Evolutionary conservation across 192 early-diverging fungal species (phyloP).

Genomic region (Gamsiella multidivaricata): DNA sequence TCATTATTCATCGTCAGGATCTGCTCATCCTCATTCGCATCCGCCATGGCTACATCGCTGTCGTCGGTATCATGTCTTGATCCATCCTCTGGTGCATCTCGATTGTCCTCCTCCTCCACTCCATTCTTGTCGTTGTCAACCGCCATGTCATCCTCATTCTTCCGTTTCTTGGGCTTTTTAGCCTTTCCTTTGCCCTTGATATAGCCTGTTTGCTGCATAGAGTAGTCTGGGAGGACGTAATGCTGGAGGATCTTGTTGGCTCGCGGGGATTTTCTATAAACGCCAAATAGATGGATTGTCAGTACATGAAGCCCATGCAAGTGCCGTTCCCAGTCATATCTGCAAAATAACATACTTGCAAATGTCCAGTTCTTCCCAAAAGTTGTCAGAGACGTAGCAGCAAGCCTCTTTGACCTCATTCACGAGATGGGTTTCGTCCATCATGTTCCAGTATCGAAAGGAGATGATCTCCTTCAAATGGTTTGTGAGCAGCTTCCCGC

Average conservation of each 20-base stretch:
- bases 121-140: background rate
- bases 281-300: background rate
- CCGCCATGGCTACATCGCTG: constrained; percentile 14
- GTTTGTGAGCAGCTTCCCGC: constrained; percentile 88
- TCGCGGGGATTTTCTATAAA: constrained; percentile 51
- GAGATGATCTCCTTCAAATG: constrained; percentile 92
- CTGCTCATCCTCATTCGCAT: constrained; percentile 57
- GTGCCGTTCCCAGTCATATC: too few relatives aligned
- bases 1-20: constrained; percentile 78
- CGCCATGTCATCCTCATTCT: background rate
- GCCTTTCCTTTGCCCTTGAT: constrained; percentile 56
- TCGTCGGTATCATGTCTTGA: constrained; percentile 7
- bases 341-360: constrained; percentile 59
- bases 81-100: background rate
- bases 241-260: constrained; percentile 68
- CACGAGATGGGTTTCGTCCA: constrained; percentile 91
- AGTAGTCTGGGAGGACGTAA: constrained; percentile 77
- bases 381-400: constrained; percentile 81
- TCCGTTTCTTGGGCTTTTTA: constrained; percentile 1
- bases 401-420: constrained; percentile 86
- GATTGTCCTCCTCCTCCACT: background rate
- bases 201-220: constrained; percentile 61
- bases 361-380: constrained; percentile 70
- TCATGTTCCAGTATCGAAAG: constrained; percentile 95
- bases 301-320: too few relatives aligned